Percentiles rank a stretch among this genome's conserved stretches.
These are phyloP conservation scores for Chionographis japonica DNA, from an alignment of 106 monocot genomes.

Conservation along the genomic window DNA sequence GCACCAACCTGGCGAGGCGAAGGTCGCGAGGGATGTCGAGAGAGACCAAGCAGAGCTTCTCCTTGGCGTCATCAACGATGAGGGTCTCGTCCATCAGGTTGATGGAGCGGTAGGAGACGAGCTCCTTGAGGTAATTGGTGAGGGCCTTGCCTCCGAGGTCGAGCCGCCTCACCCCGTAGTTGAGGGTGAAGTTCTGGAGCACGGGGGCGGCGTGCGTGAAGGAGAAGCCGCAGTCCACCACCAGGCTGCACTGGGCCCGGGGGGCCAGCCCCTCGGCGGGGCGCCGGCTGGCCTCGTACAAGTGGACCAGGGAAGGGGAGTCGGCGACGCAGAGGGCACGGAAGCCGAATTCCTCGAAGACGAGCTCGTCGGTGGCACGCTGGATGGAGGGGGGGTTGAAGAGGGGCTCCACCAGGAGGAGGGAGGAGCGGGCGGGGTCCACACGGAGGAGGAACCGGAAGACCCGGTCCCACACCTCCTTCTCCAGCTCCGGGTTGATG, in stretches of 20 bases:
- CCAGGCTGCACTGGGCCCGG: constrained; percentile 60
- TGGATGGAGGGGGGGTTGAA: constrained; percentile 73
- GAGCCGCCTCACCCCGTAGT: constrained; percentile 72
- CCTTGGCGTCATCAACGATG: constrained; percentile 88
- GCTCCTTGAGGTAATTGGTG: constrained; percentile 94
- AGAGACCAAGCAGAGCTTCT: constrained; percentile 92
- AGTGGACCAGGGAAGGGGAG: constrained; percentile 79
- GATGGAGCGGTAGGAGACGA: constrained; percentile 77
- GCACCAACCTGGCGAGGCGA: constrained; percentile 53
- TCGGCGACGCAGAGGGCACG: constrained; percentile 66
- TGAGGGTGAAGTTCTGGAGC: constrained; percentile 78
- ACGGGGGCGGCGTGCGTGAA: constrained; percentile 90
- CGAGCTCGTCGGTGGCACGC: constrained; percentile 78
- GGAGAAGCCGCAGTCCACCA: constrained; percentile 94
- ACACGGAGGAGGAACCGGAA: constrained; percentile 42
- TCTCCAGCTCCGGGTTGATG: constrained; percentile 68
- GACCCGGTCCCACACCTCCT: constrained; percentile 80
- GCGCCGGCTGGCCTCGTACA: constrained; percentile 66
- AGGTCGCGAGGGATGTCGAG: constrained; percentile 75
- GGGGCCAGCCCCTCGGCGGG: constrained; percentile 6
- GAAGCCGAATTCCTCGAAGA: constrained; percentile 91
- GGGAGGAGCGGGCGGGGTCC: constrained; percentile 51
- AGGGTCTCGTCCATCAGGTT: constrained; percentile 97
- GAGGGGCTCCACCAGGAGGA: constrained; percentile 89
- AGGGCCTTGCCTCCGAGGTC: constrained; percentile 92